Percentiles rank a stretch among this genome's conserved stretches.
phyloP scores from a whole-genome alignment of 495 filamentous ascomycete species.

The Penicillium coprophilum region DNA sequence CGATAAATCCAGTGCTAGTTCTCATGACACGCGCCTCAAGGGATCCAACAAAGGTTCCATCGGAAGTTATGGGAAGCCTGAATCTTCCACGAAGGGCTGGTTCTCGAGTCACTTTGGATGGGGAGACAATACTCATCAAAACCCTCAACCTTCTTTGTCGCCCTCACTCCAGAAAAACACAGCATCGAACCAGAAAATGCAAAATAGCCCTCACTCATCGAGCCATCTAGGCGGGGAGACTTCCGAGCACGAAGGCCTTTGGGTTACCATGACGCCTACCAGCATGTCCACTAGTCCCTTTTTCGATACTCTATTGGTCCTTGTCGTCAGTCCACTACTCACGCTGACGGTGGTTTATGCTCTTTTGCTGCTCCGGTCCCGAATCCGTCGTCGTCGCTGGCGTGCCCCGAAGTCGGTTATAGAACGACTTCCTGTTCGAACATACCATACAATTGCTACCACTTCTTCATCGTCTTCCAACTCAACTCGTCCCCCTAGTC shows the following conservation, averaged over 20 bases:
- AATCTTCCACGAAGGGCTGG: conserved; percentile 31
- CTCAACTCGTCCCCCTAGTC: conserved; percentile 51
- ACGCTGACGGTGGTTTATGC: conserved; percentile 93
- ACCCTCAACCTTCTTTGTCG: conserved; percentile 16
- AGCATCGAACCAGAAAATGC: conserved; percentile 15
- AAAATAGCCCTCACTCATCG: conserved; percentile 12
- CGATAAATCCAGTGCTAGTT: conserved; percentile 30
- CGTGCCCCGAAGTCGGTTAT: conserved; percentile 95
- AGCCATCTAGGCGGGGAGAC: conserved; percentile 19
- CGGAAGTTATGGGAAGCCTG: conserved; percentile 1
- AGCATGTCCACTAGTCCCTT: conserved; percentile 90
- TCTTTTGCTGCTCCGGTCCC: conserved; percentile 80
- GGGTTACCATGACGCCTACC: conserved; percentile 92
- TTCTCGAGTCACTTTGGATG: conserved; percentile 41
- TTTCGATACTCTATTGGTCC: conserved; percentile 90
- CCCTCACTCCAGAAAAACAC: conserved; percentile 7
- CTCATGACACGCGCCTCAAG: conserved; percentile 19
- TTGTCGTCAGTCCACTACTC: conserved; percentile 88
- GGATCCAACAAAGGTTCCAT: conserved; percentile 11
- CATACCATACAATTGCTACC: conserved; percentile 76
- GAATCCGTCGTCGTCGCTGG: conserved; percentile 88
- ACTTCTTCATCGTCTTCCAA: conserved; percentile 56
- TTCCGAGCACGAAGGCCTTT: conserved; percentile 75
- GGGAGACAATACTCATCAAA: conserved; percentile 20
- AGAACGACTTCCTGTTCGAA: conserved; percentile 89